phyloP scores from a whole-genome alignment of 2,329 filamentous ascomycete genomes.

The Phialemoniopsis sp. region DNA sequence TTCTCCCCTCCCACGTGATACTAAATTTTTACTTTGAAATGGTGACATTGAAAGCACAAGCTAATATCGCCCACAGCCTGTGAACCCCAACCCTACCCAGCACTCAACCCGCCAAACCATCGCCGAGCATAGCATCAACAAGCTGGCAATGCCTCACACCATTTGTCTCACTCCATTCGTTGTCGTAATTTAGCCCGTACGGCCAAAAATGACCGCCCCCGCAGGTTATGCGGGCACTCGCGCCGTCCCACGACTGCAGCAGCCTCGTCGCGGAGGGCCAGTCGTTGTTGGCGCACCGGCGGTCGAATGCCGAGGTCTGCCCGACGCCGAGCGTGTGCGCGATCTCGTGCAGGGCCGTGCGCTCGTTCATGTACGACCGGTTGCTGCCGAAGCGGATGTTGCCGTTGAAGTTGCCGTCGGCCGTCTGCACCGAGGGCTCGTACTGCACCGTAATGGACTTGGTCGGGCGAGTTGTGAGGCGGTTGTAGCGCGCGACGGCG shows the following conservation, averaged over 20 bases:
- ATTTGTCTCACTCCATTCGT: slow-evolving; percentile 39
- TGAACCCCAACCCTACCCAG: too few relatives aligned
- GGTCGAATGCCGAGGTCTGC: slow-evolving; percentile 33
- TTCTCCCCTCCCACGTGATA: too few relatives aligned
- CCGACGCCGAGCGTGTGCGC: slow-evolving; percentile 43
- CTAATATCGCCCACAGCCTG: too few relatives aligned
- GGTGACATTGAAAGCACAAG: too few relatives aligned
- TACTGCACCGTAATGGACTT: slow-evolving; percentile 36
- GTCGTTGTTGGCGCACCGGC: slow-evolving; percentile 29
- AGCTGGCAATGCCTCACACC: slow-evolving; percentile 35
- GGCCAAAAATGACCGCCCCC: slow-evolving; percentile 35
- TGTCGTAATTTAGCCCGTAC: slow-evolving; percentile 37
- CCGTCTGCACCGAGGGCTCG: slow-evolving; percentile 36
- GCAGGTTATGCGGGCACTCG: slow-evolving; percentile 28
- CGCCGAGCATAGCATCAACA: slow-evolving; percentile 38
- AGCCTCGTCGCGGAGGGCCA: slow-evolving; percentile 35
- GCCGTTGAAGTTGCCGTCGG: slow-evolving; percentile 40
- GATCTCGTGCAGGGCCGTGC: slow-evolving; percentile 44
- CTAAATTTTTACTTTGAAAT: too few relatives aligned
- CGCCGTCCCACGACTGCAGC: slow-evolving; percentile 35
- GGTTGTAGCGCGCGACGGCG: slow-evolving; percentile 34
- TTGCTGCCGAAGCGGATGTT: slow-evolving; percentile 41
- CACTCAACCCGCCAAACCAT: slow-evolving; percentile 25
- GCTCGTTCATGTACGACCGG: slow-evolving; percentile 42
- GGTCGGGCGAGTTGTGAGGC: slow-evolving; percentile 21